Evolutionary conservation across 768 basidiomycete genomes (phyloP), one percentile per base, ranked within the genome.

Genomic region (Naganishia onofrii): DNA sequence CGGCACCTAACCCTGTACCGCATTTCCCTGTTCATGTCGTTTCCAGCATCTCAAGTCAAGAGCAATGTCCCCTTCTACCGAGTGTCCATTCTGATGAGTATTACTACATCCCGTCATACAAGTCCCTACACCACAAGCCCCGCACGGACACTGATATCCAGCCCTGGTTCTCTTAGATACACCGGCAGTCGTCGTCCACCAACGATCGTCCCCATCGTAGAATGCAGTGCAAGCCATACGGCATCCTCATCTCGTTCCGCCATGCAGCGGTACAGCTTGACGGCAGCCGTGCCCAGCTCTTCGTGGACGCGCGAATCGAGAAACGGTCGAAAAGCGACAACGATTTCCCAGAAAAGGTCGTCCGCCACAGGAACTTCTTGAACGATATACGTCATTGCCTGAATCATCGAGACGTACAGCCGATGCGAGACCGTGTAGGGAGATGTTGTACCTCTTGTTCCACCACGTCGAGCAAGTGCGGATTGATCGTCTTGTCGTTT

Each of bases 381-480:
- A 28, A 87, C 84, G 8, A 89, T 86, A 8, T 86, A 86, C 0
- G 85, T 84, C 85, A 93, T 88, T 0, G 91, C 90, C 60, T 82
- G 84, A 21, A 97, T 76, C 46, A 94, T 83, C 12, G 92, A 86
- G n/a, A 85, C 83, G 79, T 94, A 89, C 42, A 93, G 78, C 34
- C 91, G 84, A 80, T 93, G 91, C 0, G 90, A 90, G 72, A 88
- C 86, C 0, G 91, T 90, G 77, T 90, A 92, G 60, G 60, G 19
- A 17, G 57, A 67, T 4, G 88, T 86, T 21, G 88, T 88, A 76
- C 87, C 86, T 6, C 87, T 86, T 10, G 88, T 87, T 28, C 68
- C 71, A 17, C 88, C 83, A 4, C 88, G 84, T 53, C 87, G 84
- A 31, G 87, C 82, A 48, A 95, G 82, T 0, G 93, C 91, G 63